Evolutionary conservation across 371 early-diverging fungal genomes (phyloP).

Genomic region (Parasitella parasitica): DNA sequence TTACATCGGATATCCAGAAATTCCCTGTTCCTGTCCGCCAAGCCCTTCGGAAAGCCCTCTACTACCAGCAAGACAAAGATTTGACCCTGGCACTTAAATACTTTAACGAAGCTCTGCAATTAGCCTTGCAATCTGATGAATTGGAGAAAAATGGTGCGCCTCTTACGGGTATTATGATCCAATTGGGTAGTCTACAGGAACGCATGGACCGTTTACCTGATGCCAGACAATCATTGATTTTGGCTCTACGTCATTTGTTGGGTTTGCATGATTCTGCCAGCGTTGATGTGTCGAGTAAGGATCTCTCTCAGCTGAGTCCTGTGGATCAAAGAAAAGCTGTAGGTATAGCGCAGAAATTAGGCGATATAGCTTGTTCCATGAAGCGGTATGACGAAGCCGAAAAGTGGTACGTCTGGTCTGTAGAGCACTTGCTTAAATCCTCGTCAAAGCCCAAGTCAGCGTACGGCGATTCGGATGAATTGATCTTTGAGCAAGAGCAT

Average conservation of each 20-base stretch:
- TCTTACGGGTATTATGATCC: conserved; percentile 67
- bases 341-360: conserved; percentile 63
- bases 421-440: conserved; percentile 50
- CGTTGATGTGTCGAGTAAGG: conserved; percentile 8
- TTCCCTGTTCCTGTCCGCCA: conserved; percentile 57
- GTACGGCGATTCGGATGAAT: conserved; percentile 32
- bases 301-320: conserved; percentile 9
- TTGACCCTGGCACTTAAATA: conserved; percentile 45
- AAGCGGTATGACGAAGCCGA: conserved; percentile 59
- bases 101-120: conserved; percentile 49
- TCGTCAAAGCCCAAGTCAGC: conserved; percentile 31
- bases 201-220: conserved; percentile 50
- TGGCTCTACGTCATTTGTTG: conserved; percentile 47
- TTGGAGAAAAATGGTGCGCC: conserved; percentile 53
- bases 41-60: conserved; percentile 60
- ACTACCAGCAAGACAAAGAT: conserved; percentile 58
- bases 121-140: conserved; percentile 49
- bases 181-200: conserved; percentile 53
- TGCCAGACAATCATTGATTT: conserved; percentile 50
- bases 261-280: conserved; percentile 8
- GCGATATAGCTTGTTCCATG: conserved; percentile 49
- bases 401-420: conserved; percentile 62
- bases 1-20: conserved; percentile 57
- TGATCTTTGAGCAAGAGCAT: conserved; percentile 54
- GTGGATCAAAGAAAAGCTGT: conserved; percentile 46